Evolutionary conservation across 169 alveolate genomes (phyloP), one percentile per base, ranked within the genome.

Genomic region (Eimeria acervulina): DNA sequence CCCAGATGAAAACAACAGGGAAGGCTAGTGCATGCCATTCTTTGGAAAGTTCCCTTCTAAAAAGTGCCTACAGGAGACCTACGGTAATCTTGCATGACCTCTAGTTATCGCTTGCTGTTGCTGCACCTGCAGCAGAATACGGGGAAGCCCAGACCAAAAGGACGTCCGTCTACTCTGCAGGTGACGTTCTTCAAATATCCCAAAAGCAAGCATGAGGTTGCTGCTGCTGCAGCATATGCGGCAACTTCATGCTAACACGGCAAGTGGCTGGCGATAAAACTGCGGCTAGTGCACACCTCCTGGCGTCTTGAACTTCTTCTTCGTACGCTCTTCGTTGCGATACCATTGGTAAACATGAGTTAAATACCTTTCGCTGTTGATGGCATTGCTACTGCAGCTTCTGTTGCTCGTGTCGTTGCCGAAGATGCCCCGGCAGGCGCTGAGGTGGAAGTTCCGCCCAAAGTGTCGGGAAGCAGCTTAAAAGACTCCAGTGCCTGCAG

Each of bases 401-500:
- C 70, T 44, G 90, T 47, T 26, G 90, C 70, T 83, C 76, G 47
- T 28, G 68, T 40, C 38, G 91, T 33, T 2, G 31, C 52, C 31
- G 91, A 3, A 31, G 72, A 33, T 15, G 76, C 91, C 42, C 55
- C 74, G 31, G 52, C 72, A 31, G 91, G 2, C 1, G 68, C 68
- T n/a, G 93, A 51, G 59, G 59, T 51, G n/a, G n/a, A n/a, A n/a
- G n/a, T n/a, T n/a, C n/a, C 44, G 42, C 52, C 76, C 42, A 70
- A 26, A 8, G 93, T 23, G 38, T 55, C 93, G 38, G 93, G 93
- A 21, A 87, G 93, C 38, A 38, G 93, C 83, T 87, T 87, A 38
- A 87, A 87, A 36, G 93, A 87, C 70, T 87, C 93, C n/a, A 87
- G 63, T 21, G 93, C 93, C 70, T 87, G 93, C 81, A 87, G 19